phyloP scores from a whole-genome alignment of 805 yeast genomes.

The Kluyveromyces wickerhamii region DNA sequence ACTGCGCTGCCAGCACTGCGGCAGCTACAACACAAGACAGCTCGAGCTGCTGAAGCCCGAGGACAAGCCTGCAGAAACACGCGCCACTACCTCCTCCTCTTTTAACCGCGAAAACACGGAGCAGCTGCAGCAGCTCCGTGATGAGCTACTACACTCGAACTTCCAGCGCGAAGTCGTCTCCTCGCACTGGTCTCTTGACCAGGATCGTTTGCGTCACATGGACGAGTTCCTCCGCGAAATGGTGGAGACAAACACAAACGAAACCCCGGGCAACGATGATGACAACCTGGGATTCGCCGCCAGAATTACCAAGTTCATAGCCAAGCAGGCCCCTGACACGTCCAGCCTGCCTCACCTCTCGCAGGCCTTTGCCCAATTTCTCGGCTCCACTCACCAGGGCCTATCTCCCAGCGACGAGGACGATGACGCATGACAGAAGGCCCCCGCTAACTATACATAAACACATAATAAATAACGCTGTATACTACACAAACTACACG shows the following conservation, averaged over 20 bases:
- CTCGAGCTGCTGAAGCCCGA: conserved; percentile 61
- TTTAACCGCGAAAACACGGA: conserved; percentile 2
- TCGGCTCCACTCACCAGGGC: conserved; percentile 10
- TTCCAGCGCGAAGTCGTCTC: conserved; percentile 19
- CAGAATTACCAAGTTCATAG: conserved; percentile 12
- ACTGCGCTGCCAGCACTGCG: conserved; percentile 77
- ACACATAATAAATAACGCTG: too few species aligned
- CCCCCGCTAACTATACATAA: too few species aligned
- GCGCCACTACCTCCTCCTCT: neutral
- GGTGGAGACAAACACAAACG: conserved; percentile 2
- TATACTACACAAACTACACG: neutral
- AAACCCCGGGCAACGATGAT: conserved; percentile 1
- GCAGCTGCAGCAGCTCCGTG: conserved; percentile 9
- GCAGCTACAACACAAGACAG: conserved; percentile 80
- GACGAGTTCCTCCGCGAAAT: conserved; percentile 2
- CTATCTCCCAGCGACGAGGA: conserved; percentile 11
- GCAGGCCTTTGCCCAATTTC: conserved; percentile 9
- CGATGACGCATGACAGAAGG: too few species aligned
- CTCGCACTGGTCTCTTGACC: conserved; percentile 7
- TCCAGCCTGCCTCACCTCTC: conserved; percentile 8
- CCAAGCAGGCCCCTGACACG: conserved; percentile 10
- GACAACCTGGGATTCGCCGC: conserved; percentile 12
- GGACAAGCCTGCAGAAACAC: conserved; percentile 21
- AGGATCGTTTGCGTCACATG: conserved; percentile 3
- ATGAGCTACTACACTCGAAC: conserved; percentile 15